Evolutionary conservation across 116 monocot genomes (phyloP).

Genomic region (Phalaenopsis hybrid): DNA sequence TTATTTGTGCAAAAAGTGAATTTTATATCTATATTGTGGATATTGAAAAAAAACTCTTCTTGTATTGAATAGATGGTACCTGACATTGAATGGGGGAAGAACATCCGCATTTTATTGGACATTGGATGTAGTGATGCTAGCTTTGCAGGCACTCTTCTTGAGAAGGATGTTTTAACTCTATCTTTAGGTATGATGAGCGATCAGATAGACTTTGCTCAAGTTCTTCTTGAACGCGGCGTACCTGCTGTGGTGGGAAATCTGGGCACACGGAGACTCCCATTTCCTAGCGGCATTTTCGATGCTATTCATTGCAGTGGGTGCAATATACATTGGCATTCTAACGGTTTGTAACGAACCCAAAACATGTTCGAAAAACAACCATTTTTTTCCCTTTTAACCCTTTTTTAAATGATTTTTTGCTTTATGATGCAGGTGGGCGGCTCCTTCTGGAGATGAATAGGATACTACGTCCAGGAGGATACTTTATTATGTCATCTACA

Average conservation of each 20-base stretch:
- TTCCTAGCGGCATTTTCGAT: slow-evolving; percentile 88
- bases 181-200: slow-evolving; percentile 73
- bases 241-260: slow-evolving; percentile 66
- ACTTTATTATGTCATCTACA: slow-evolving; percentile 65
- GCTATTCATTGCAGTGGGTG: slow-evolving; percentile 88
- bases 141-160: slow-evolving; percentile 51
- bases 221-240: slow-evolving; percentile 80
- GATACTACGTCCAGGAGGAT: slow-evolving; percentile 84
- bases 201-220: slow-evolving; percentile 65
- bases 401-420: neutral
- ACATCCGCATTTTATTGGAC: slow-evolving; percentile 68
- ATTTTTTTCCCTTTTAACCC: neutral
- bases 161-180: slow-evolving; percentile 59
- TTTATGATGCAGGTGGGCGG: slow-evolving; percentile 50
- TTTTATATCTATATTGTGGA: neutral
- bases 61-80: slow-evolving; percentile 58
- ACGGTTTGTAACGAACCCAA: slow-evolving; percentile 32
- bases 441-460: slow-evolving; percentile 90
- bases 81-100: slow-evolving; percentile 92
- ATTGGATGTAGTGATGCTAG: slow-evolving; percentile 61
- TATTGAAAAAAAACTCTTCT: neutral
- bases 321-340: slow-evolving; percentile 72
- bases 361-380: neutral
- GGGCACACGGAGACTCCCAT: slow-evolving; percentile 63
- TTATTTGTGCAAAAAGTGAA: neutral